Conservation (phyloP, 2,329 filamentous ascomycete species). For the Cucurbitaria berberidis region DNA sequence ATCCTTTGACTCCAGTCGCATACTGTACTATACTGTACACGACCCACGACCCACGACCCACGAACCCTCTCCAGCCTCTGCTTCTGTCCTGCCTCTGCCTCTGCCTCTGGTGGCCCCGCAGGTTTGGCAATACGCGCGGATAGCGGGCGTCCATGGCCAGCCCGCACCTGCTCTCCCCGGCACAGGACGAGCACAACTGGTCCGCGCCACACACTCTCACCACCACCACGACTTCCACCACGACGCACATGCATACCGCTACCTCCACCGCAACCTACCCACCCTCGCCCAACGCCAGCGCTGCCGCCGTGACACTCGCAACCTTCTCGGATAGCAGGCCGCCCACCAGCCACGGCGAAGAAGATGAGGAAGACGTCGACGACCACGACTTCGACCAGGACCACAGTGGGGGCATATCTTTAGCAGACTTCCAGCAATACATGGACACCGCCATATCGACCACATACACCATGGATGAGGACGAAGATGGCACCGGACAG, state of each 20-base stretch:
- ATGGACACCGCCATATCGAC: slow-evolving; percentile 8
- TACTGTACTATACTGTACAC: too few species aligned
- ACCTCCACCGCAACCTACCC: slow-evolving; percentile 11
- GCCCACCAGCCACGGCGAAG: slow-evolving; percentile 31
- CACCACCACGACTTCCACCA: slow-evolving; percentile 15
- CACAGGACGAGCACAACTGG: slow-evolving; percentile 13
- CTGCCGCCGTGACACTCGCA: slow-evolving; percentile 37
- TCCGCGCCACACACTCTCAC: slow-evolving; percentile 20
- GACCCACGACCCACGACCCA: slow-evolving; percentile 5
- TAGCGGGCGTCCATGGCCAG: slow-evolving; percentile 36
- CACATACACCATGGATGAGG: slow-evolving; percentile 7
- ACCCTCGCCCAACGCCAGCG: slow-evolving; percentile 29
- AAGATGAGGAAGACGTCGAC: slow-evolving; percentile 27
- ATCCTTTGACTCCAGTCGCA: background rate
- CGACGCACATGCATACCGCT: slow-evolving; percentile 10
- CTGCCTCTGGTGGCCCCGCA: slow-evolving; percentile 15
- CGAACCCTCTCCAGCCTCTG: background rate
- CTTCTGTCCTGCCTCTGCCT: too few species aligned
- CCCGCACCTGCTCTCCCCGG: slow-evolving; percentile 20
- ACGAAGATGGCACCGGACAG: slow-evolving; percentile 5
- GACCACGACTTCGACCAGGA: slow-evolving; percentile 16
- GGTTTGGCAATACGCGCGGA: slow-evolving; percentile 16
- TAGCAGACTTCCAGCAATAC: slow-evolving; percentile 25
- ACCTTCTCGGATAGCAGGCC: slow-evolving; percentile 39
- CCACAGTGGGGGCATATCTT: slow-evolving; percentile 35